Percentiles rank a stretch among this genome's conserved stretches.
Conservation (phyloP, 1,284 basidiomycete species). For the Pterulicium gracile region DNA sequence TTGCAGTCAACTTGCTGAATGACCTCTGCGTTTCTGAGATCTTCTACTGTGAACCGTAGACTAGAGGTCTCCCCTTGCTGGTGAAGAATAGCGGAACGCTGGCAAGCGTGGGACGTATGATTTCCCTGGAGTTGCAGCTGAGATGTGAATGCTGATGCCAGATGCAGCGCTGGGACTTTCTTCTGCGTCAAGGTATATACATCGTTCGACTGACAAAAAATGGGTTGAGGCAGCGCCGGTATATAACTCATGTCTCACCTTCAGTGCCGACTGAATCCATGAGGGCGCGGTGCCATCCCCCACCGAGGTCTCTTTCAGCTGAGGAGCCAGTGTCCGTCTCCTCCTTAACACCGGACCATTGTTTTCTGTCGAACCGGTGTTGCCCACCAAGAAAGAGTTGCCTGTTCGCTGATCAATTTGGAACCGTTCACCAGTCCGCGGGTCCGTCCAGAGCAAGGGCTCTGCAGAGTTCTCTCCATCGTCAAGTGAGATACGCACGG, state of each 20-base stretch:
- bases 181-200: conserved; percentile 34
- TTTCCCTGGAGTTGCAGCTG: conserved; percentile 9
- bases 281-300: conserved; percentile 23
- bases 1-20: conserved; percentile 84
- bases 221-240: conserved; percentile 5
- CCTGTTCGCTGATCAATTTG: conserved; percentile 59
- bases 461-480: conserved; percentile 12
- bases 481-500: conserved; percentile 4
- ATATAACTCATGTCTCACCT: conserved; percentile 17
- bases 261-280: conserved; percentile 42
- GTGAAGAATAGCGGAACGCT: conserved; percentile 7
- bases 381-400: conserved; percentile 33
- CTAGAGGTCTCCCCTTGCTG: conserved; percentile 10
- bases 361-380: conserved; percentile 16
- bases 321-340: not conserved
- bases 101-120: conserved; percentile 6
- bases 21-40: conserved; percentile 44
- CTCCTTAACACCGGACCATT: no score
- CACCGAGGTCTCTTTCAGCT: conserved; percentile 8
- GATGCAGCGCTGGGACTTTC: conserved; percentile 31
- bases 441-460: conserved; percentile 48
- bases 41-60: conserved; percentile 36
- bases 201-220: conserved; percentile 33
- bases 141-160: conserved; percentile 13
- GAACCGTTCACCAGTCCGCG: conserved; percentile 53